Base-by-base conservation (phyloP, 139 green algal genomes). In the Chlorella sorokiniana region DNA sequence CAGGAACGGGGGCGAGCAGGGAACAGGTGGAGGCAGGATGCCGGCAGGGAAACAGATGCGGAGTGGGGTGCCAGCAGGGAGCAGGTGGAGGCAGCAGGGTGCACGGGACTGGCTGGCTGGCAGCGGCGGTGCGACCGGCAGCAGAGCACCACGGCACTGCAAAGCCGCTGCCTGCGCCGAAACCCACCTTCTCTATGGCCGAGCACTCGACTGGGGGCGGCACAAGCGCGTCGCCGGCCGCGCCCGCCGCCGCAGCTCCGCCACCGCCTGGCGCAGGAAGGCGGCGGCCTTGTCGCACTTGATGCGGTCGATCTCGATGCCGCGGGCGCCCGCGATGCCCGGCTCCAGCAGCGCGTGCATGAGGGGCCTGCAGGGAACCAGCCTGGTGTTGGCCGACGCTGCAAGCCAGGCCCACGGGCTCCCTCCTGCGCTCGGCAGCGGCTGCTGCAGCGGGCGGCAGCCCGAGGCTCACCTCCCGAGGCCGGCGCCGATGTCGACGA, bases 401-500 rank as follows among this genome's bases (percentile, higher is more conserved):
- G 10, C 62, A 69, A 27, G n/a, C n/a, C n/a, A n/a, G n/a, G n/a
- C n/a, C n/a, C 52, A 18, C 18, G 33, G n/a, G 71, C 33, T 31
- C 23, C 25, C 23, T n/a, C n/a, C n/a, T 35, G 61, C 25, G 48
- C 48, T 20, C n/a, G 37, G 37, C 18, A 8, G 37, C 23, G 23
- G 65, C 65, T 29, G 20, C 65, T 52, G 22, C 29, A 68, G n/a
- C 35, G 18, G 16, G 31, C 64, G 25, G 11, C 64, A 31, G 2
- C 64, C 61, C 14, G 33, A 11, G n/a, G n/a, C 80, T 25, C 54
- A 95, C 93, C 93, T 93, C 84, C 94, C 93, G 29, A 98, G 88
- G 0, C 95, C 95, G 5, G 95, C 92, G 25, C 95, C 95, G 33
- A 98, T 85, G 78, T 98, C 95, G 3, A 98, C 84, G 10, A 98